Conservation (phyloP, 129 eudicot genomes). For the Flaveria sonorensis region DNA sequence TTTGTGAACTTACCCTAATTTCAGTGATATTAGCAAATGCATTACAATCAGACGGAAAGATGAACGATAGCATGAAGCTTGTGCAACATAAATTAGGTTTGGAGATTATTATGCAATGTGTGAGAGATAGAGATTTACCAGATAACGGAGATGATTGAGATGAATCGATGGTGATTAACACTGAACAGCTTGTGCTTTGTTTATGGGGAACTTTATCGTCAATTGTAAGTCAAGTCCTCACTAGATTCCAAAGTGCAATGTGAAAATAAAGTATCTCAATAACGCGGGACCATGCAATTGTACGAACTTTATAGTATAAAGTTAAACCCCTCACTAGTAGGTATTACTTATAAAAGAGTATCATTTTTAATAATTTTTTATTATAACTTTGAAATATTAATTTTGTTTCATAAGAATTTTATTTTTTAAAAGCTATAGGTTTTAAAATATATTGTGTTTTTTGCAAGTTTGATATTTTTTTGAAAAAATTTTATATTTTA, state of each 20-base stretch:
- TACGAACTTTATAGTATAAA: too few species aligned
- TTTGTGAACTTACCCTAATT: conserved; percentile 1
- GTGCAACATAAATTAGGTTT: neutral
- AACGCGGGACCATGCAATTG: too few species aligned
- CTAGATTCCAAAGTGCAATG: conserved; percentile 16
- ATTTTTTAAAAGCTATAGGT: too few species aligned
- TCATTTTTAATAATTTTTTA: too few species aligned
- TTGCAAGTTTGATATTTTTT: too few species aligned
- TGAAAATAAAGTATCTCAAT: too few species aligned
- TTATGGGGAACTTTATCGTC: conserved; percentile 28
- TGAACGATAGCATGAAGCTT: neutral
- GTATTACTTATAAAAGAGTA: too few species aligned
- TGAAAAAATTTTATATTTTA: too few species aligned
- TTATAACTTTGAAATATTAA: too few species aligned
- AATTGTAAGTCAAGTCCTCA: conserved; percentile 31
- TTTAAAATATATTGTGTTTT: too few species aligned
- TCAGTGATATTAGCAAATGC: conserved; percentile 2
- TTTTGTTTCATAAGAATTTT: too few species aligned
- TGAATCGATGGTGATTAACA: neutral
- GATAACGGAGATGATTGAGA: conserved; percentile 2
- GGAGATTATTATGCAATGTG: neutral
- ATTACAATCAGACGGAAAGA: neutral
- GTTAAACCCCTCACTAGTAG: too few species aligned
- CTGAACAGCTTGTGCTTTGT: neutral
- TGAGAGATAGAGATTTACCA: conserved; percentile 14